Conservation (phyloP, 2,329 filamentous ascomycete species). For the Epichloe bromicola region DNA sequence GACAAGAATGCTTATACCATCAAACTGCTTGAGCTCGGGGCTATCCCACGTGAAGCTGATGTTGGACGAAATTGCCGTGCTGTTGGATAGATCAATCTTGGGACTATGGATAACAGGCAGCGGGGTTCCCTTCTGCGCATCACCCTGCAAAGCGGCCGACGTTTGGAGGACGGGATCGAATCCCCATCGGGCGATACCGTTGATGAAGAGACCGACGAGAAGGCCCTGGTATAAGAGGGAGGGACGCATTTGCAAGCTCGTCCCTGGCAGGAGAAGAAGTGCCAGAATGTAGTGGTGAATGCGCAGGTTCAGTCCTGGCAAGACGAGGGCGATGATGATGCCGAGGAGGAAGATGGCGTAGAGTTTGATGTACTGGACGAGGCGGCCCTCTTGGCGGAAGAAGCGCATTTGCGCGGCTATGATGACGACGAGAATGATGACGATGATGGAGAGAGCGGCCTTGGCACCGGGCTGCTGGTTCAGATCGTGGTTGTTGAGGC, state of each 20-base stretch:
- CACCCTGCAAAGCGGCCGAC: slow-evolving; percentile 54
- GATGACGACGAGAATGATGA: slow-evolving; percentile 56
- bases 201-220: slow-evolving; percentile 82
- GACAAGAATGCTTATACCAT: slow-evolving; percentile 68
- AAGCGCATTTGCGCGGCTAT: slow-evolving; percentile 68
- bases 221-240: slow-evolving; percentile 81
- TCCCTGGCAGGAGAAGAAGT: slow-evolving; percentile 76
- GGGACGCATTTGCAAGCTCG: slow-evolving; percentile 74
- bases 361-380: slow-evolving; percentile 64
- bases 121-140: slow-evolving; percentile 47
- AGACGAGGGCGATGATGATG: slow-evolving; percentile 56
- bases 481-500: slow-evolving; percentile 83
- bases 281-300: slow-evolving; percentile 94
- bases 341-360: slow-evolving; percentile 55
- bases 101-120: slow-evolving; percentile 42
- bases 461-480: slow-evolving; percentile 80
- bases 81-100: slow-evolving; percentile 29
- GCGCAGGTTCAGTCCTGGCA: slow-evolving; percentile 69
- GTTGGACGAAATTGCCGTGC: slow-evolving; percentile 37
- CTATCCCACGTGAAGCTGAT: slow-evolving; percentile 48
- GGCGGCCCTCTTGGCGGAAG: slow-evolving; percentile 72
- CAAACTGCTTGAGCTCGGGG: slow-evolving; percentile 38
- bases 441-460: slow-evolving; percentile 64
- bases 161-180: slow-evolving; percentile 86
- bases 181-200: slow-evolving; percentile 87